Evolutionary conservation across 345 rosid species (phyloP), one percentile per base, ranked within the genome.

Genomic region (Rhizophora mangle): DNA sequence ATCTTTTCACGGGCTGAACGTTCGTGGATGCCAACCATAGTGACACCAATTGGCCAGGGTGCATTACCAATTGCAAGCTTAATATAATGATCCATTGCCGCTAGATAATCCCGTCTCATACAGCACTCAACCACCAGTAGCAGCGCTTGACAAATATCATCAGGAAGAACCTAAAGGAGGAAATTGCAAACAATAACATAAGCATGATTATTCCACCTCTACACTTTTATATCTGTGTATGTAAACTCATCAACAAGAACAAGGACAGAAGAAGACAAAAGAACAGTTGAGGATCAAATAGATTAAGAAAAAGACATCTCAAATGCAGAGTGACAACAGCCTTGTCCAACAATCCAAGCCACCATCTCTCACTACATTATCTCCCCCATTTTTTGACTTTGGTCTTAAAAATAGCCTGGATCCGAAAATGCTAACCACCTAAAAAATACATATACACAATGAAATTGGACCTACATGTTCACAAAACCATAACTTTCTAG

Each of bases 1-100:
- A 92, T 92, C 87, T 95, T 95, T 84, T 95, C 97, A 24, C 97
- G 96, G 6, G 99, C 97, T 36, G 97, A 95, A 77, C 97, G 96
- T 75, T 95, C 99, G 36, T 95, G 99, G 74, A 95, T 95, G 82
- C 99, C 99, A 85, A 95, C 99, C 99, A 95, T 95, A 82, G 99
- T 95, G 21, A 95, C 99, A 76, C 97, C 96, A 39, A 95, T 95
- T 39, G 99, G 99, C 99, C 99, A 95, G 21, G 97, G 97, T 19
- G 97, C 99, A 74, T 92, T 95, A 7, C 99, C 99, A 13, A 95
- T 95, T 22, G 98, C 96, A 80, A 95, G 56, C 78, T 81, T 90
- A 74, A 95, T 95, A 73, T 95, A 95, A 18, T 88, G 99, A 80
- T 95, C 98, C 99, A 92, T 90, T 51, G 92, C 99, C 65, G 99